Conservation (phyloP, 176 grass and related monocot genomes). For the Triticum aestivum region IWGSC_CS_RefSeq_v2.1 NC_057802.1:114874786-114875285, state of each 20-base stretch:
- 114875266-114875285: neutral
- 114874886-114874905: neutral
- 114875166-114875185: constrained; percentile 92
- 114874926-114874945: neutral
- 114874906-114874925: constrained; percentile 2
- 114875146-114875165: constrained; percentile 78
- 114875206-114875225: constrained; percentile 55
- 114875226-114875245: neutral
- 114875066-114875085: neutral
- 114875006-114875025: constrained; percentile 60
- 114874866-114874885: neutral
- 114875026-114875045: neutral
- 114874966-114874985: constrained; percentile 81
- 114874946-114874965: constrained; percentile 19
- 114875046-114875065: neutral
- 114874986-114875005: constrained; percentile 89
- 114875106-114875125: neutral
- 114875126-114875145: constrained; percentile 74
- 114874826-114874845: constrained; percentile 98
- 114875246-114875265: neutral
- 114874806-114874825: constrained; percentile 81
- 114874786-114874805: neutral
- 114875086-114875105: neutral
- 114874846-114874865: constrained; percentile 65
- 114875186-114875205: constrained; percentile 89